Base-by-base conservation (phyloP, 1,284 basidiomycete genomes). In the Tausonia pullulans region DNA sequence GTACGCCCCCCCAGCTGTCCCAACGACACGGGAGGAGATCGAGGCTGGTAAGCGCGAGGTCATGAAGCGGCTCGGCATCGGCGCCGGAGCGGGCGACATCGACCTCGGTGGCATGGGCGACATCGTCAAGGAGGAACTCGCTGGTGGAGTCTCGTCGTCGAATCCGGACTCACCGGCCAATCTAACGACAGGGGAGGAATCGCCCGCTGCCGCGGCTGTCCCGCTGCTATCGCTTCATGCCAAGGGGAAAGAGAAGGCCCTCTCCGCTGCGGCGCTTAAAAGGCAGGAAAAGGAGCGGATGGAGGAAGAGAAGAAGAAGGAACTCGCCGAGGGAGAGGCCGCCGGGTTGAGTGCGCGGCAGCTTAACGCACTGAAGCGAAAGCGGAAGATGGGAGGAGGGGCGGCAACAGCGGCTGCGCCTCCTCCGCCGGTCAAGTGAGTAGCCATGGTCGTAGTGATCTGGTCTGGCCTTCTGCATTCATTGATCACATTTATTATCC, bases 341-440 rank as follows among this genome's bases (percentile, higher is more conserved):
- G 66, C 16, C 43, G 76, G 76, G 9, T 65, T 78, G 48, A 76
- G 74, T 52, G 74, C 74, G 1, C 70, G 77, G 55, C 76, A 77
- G 64, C 71, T 76, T 39, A 73, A 74, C 41, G 75, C 76, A 71
- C 61, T 78, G 59, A 78, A 78, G 71, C 68, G 77, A 44, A 78
- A 78, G 62, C 74, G 76, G 68, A 69, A 69, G 55, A 63, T 52
- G 27, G 65, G 62, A 9, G 75, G 74, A 13, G 73, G 74, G 54
- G 69, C 74, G 27, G 69, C 70, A 8, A 44, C 46, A 40, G 43
- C 13, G 8, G n/a, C 46, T n/a, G 46, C 58, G 9, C 44, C 45
- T 10, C 61, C 63, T 27, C 74, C 76, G 65, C 74, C 73, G 10
- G 74, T 74, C 69, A 76, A 76, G 75, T 74, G 51, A 68, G 73